Base-by-base conservation (phyloP, 1,284 basidiomycete genomes). In the Cryptococcus jaspeensis region DNA sequence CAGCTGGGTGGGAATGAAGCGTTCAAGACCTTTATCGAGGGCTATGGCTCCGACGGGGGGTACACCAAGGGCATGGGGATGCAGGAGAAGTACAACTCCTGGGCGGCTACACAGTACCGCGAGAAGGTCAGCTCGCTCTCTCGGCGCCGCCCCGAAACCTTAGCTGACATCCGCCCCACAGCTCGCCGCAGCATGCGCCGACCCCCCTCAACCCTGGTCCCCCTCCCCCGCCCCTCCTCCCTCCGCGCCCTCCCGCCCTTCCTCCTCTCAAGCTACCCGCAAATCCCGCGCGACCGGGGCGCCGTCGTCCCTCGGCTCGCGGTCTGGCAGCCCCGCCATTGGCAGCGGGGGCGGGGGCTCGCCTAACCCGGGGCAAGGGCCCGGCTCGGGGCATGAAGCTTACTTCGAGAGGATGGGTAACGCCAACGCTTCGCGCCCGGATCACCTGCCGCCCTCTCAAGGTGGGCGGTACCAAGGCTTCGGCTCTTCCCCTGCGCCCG, bases 41-140 rank as follows among this genome's bases (percentile, higher is more conserved):
- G 83, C 45, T 93, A 94, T 72, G 78, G 81, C 18, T 85, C 81
- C 6, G 86, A 87, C 53, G 88, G 88, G 35, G 90, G 90, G 5
- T 91, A 88, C 78, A 84, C 80, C 45, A 84, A 86, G 50, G 83
- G 80, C 52, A 84, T 88, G 76, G 84, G 80, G 56, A 78, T 88
- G 52, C 83, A 87, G 62, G 88, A 92, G 53, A 91, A 87, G 56
- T 96, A 96, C 77, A 89, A 91, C 72, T 89, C 84, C 43, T 95
- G 92, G 90, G 89, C 92, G 4, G 92, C 92, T 1, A 81, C 87
- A 4, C 90, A 95, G 77, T 96, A 95, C 77, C 84, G 89, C 46
- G 88, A 92, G 77, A 96, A 94, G 83, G 90, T 89, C 63, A 59
- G 71, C 20, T 41, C 11, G 12, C 15, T 37, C 15, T 46, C 18